Conservation (phyloP, 2,329 filamentous ascomycete species). For the Domatiomyces globalis region DNA sequence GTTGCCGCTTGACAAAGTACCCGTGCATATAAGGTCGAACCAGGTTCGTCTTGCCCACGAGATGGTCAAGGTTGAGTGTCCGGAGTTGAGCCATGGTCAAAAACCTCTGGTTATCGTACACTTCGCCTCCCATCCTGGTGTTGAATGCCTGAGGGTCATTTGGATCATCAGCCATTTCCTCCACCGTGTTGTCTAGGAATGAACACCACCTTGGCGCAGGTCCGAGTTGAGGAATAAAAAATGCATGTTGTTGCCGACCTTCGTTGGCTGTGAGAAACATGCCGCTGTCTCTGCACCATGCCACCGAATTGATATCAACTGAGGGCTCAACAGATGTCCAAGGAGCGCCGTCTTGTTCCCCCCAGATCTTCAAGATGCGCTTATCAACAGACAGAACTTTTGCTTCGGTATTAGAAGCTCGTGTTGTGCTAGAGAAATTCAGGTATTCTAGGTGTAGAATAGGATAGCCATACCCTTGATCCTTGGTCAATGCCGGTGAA, state of each 20-base stretch:
- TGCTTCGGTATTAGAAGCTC: conserved; percentile 50
- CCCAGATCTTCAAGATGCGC: conserved; percentile 94
- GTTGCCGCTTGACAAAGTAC: conserved; percentile 86
- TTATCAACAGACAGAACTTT: conserved; percentile 90
- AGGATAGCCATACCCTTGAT: conserved; percentile 88
- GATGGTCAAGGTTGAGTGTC: conserved; percentile 69
- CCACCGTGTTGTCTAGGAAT: conserved; percentile 92
- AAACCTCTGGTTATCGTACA: conserved; percentile 99
- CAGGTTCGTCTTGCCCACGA: conserved; percentile 79
- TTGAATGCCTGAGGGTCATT: conserved; percentile 46
- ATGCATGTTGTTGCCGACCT: conserved; percentile 84
- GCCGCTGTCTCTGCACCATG: conserved; percentile 79
- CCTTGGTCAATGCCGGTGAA: conserved; percentile 71
- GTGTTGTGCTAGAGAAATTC: conserved; percentile 50
- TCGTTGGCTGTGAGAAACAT: conserved; percentile 97
- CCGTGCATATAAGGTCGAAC: conserved; percentile 97
- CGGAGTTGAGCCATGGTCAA: conserved; percentile 76
- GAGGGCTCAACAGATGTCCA: conserved; percentile 94
- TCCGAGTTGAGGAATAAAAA: conserved; percentile 86
- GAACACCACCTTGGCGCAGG: conserved; percentile 91
- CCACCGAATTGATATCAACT: conserved; percentile 88
- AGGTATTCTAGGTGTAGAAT: conserved; percentile 70
- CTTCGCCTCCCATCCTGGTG: conserved; percentile 47
- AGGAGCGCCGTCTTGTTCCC: conserved; percentile 63
- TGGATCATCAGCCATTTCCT: conserved; percentile 86